Evolutionary conservation across 208 protist species (phyloP).

Genomic region (Leishmania gerbilli): DNA sequence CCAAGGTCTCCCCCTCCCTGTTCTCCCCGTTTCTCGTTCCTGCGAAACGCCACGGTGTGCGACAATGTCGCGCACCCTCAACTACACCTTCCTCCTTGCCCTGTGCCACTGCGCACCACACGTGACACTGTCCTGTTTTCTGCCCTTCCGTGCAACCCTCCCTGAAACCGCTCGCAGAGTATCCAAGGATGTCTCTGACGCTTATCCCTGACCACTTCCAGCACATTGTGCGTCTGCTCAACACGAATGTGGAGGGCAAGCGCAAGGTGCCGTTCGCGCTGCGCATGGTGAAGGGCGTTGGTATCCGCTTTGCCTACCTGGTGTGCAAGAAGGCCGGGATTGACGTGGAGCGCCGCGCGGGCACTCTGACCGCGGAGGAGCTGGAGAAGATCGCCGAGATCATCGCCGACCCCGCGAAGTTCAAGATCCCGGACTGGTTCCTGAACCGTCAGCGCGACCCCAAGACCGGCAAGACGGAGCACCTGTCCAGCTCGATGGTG

Average conservation of each 20-base stretch:
- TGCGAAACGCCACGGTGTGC: background rate
- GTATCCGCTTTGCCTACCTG: constrained; percentile 98
- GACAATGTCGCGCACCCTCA: background rate
- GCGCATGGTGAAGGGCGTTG: constrained; percentile 99
- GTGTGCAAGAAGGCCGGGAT: constrained; percentile 99
- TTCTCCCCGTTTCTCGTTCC: background rate
- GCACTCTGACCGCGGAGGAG: constrained; percentile 93
- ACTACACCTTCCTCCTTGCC: background rate
- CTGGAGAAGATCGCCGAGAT: constrained; percentile 98
- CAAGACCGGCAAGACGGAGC: constrained; percentile 97
- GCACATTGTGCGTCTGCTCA: constrained; percentile 99
- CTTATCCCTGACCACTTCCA: constrained; percentile 95
- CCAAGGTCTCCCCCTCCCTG: background rate
- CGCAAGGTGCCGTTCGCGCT: constrained; percentile 98
- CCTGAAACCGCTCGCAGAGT: background rate
- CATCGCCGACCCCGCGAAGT: constrained; percentile 98
- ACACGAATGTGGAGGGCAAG: constrained; percentile 99
- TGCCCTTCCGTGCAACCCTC: background rate
- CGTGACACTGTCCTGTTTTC: background rate
- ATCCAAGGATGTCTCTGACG: constrained; percentile 36
- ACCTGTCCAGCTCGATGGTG: constrained; percentile 97
- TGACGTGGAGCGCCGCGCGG: constrained; percentile 96
- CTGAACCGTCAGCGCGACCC: constrained; percentile 99
- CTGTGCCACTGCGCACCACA: background rate
- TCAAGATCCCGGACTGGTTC: constrained; percentile 99